Conservation (phyloP, 2,329 filamentous ascomycete genomes). For the Zarea fungicola region DNA sequence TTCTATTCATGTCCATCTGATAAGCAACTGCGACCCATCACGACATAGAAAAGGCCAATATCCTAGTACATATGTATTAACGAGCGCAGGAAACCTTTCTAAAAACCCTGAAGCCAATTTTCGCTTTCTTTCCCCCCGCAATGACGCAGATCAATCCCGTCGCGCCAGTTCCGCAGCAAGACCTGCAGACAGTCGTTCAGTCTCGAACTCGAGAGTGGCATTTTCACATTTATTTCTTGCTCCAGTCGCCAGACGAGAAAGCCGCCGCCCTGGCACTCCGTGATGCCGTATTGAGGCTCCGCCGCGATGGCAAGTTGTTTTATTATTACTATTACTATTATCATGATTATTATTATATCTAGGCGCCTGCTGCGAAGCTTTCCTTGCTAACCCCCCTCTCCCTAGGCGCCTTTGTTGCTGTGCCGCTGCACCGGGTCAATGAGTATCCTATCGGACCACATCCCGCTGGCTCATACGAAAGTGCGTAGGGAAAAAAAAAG, state of each 20-base stretch:
- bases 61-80: too few relatives aligned
- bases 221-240: conserved; percentile 30
- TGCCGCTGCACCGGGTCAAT: conserved; percentile 28
- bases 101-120: too few relatives aligned
- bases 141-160: conserved; percentile 11
- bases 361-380: too few relatives aligned
- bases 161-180: conserved; percentile 19
- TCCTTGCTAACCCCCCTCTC: too few relatives aligned
- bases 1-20: conserved; percentile 6
- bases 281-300: conserved; percentile 27
- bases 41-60: too few relatives aligned
- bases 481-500: too few relatives aligned
- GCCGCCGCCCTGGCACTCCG: conserved; percentile 28
- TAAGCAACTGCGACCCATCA: background rate
- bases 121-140: too few relatives aligned
- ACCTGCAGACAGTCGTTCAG: conserved; percentile 26
- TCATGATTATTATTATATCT: too few relatives aligned
- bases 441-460: conserved; percentile 29
- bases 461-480: conserved; percentile 30
- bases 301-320: conserved; percentile 24
- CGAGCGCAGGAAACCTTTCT: too few relatives aligned
- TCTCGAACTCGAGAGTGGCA: conserved; percentile 27
- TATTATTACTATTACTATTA: too few relatives aligned
- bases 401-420: conserved; percentile 29
- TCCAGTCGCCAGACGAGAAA: conserved; percentile 27